Evolutionary conservation across 441 rosid genomes (phyloP).

Genomic region (Breynia disticha): DNA sequence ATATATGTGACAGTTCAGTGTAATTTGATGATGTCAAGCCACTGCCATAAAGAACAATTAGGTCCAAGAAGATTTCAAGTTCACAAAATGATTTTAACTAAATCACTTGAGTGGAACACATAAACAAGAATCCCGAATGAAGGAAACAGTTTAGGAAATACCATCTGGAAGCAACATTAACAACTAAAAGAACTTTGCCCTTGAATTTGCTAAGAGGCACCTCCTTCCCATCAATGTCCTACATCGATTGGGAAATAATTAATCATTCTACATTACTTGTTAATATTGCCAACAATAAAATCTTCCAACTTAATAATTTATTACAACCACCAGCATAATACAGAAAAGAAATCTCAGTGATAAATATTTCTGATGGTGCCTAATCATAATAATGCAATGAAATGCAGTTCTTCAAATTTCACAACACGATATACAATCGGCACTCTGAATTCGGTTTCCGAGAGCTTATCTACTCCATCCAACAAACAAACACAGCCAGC

Average conservation of each 20-base stretch:
- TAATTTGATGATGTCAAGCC: constrained; percentile 81
- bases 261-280: neutral
- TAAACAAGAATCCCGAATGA: too few relatives aligned
- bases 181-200: constrained; percentile 72
- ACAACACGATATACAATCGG: too few relatives aligned
- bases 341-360: too few relatives aligned
- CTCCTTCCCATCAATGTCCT: constrained; percentile 85
- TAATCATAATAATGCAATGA: too few relatives aligned
- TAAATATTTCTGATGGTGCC: too few relatives aligned
- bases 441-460: neutral
- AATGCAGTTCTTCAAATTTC: too few relatives aligned
- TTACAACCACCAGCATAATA: neutral
- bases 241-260: constrained; percentile 5
- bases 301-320: too few relatives aligned
- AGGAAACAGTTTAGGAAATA: constrained; percentile 12
- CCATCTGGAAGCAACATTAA: constrained; percentile 95
- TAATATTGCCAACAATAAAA: neutral
- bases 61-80: constrained; percentile 16
- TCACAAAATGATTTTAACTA: neutral
- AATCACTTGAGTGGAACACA: too few relatives aligned
- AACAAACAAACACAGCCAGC: neutral
- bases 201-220: constrained; percentile 70
- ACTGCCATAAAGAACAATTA: constrained; percentile 34
- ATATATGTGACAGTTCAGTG: constrained; percentile 71
- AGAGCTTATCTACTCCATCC: neutral